A percentile compares a stretch with the other conserved stretches of the same genome.
phyloP scores from a whole-genome alignment of 139 green algal genomes.

The Zygnema cylindricum region DNA sequence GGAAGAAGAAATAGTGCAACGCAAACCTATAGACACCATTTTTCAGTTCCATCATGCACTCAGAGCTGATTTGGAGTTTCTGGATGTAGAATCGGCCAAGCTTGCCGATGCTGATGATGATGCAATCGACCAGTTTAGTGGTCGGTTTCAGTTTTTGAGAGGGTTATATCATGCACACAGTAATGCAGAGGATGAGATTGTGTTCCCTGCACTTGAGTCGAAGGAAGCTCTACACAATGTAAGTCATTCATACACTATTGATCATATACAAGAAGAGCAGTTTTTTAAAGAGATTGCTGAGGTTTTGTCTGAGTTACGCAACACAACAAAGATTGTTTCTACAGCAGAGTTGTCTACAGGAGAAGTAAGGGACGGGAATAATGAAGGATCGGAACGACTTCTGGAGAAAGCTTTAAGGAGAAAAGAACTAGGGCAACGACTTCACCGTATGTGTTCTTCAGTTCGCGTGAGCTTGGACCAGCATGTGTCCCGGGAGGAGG shows the following conservation, averaged over 20 bases:
- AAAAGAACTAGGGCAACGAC: slow-evolving; percentile 8
- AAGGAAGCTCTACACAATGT: slow-evolving; percentile 95
- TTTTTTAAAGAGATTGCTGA: slow-evolving; percentile 79
- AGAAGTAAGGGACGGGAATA: background rate
- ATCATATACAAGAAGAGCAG: slow-evolving; percentile 93
- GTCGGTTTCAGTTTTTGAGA: slow-evolving; percentile 90
- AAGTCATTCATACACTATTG: slow-evolving; percentile 93
- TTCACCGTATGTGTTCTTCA: slow-evolving; percentile 75
- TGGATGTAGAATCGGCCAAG: slow-evolving; percentile 77
- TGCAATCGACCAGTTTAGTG: slow-evolving; percentile 78
- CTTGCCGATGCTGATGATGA: slow-evolving; percentile 45
- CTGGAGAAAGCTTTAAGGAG: background rate
- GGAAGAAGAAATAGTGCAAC: background rate
- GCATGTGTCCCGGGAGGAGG: slow-evolving; percentile 86
- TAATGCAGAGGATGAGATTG: slow-evolving; percentile 91
- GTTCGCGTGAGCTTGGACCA: slow-evolving; percentile 82
- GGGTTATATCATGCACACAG: slow-evolving; percentile 82
- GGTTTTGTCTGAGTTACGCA: slow-evolving; percentile 51
- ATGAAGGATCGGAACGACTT: background rate
- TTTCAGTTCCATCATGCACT: slow-evolving; percentile 90
- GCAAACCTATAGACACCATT: slow-evolving; percentile 92
- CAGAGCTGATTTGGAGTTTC: slow-evolving; percentile 78
- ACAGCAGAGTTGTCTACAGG: background rate
- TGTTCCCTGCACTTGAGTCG: slow-evolving; percentile 95
- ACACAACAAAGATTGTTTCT: background rate